Conservation (phyloP, 1,284 basidiomycete genomes). For the Boletus smithii region DNA sequence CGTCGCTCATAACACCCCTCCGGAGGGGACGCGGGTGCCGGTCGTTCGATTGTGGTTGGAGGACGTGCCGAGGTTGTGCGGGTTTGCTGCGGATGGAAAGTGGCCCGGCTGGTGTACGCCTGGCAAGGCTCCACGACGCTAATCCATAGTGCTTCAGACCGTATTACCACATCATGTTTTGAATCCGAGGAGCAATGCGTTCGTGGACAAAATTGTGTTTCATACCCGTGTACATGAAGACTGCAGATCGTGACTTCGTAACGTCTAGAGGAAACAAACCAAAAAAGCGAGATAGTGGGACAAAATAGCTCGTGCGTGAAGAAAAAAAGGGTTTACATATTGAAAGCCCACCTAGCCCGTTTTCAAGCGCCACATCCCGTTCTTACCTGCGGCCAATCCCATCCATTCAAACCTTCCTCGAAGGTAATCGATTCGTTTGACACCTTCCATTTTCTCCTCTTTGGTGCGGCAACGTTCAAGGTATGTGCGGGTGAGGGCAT, state of each 20-base stretch:
- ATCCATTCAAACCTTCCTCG: slow-evolving; percentile 30
- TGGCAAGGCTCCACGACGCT: neutral
- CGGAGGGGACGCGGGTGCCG: slow-evolving; percentile 1
- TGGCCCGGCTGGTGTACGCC: slow-evolving; percentile 25
- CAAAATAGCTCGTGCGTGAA: neutral
- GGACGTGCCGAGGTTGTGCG: slow-evolving; percentile 22
- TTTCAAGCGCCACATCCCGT: slow-evolving; percentile 34
- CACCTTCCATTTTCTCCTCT: slow-evolving; percentile 24
- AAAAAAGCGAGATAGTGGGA: neutral
- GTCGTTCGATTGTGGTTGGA: slow-evolving; percentile 22
- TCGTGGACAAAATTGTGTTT: too few relatives aligned
- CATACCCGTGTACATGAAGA: slow-evolving; percentile 1
- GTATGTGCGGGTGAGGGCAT: slow-evolving; percentile 32
- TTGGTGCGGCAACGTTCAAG: slow-evolving; percentile 35
- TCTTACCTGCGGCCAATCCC: slow-evolving; percentile 30
- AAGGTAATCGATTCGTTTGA: slow-evolving; percentile 31
- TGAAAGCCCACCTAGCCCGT: slow-evolving; percentile 8
- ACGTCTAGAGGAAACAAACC: neutral
- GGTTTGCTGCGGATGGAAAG: slow-evolving; percentile 19
- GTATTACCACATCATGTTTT: too few relatives aligned
- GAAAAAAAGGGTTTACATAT: neutral
- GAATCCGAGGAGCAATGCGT: too few relatives aligned
- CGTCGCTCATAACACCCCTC: neutral
- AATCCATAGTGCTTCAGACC: too few relatives aligned
- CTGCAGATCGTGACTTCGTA: neutral